Base-by-base conservation (phyloP, 23 red algal species). In the Chondrus crispus region DNA sequence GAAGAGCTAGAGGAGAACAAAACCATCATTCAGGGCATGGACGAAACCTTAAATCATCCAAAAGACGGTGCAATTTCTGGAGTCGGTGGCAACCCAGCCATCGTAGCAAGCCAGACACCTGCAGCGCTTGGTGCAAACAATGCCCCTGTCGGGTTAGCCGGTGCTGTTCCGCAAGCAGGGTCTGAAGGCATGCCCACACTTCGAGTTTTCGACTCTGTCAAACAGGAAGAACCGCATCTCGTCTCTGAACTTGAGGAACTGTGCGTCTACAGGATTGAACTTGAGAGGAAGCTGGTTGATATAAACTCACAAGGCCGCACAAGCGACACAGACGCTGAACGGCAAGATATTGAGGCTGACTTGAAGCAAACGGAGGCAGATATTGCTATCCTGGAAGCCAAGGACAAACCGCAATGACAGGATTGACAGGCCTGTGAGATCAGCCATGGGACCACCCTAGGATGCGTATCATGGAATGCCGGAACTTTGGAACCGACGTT, bases 1-100 rank as follows among this genome's bases (percentile, higher is more conserved):
- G 76, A 82, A 53, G 62, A 69, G 16, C 22, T 92, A 62, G 89
- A 92, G 60, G 89, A 90, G 40, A 30, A 69, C 30, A 49, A 62
- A 11, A 62, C 78, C 36, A 51, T 90, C 43, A 51, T 54, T 18
- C 45, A 79, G 55, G 60, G 58, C 35, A 55, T 55, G 50, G n/a
- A n/a, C n/a, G n/a, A n/a, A n/a, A n/a, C n/a, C n/a, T n/a, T n/a
- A n/a, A n/a, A n/a, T n/a, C n/a, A n/a, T n/a, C n/a, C n/a, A n/a
- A n/a, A n/a, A n/a, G n/a, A n/a, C n/a, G n/a, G n/a, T n/a, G n/a
- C n/a, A n/a, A n/a, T n/a, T n/a, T n/a, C n/a, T n/a, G n/a, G n/a
- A n/a, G 50, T 20, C 20, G 50, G 50, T 55, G 50, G 50, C 20
- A 20, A 32, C 7, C 26, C 24, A 32, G 60, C 18, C 9, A 32